Evolutionary conservation across 78 protist genomes (phyloP).

Genomic region (Tieghemostelium lacteum): DNA sequence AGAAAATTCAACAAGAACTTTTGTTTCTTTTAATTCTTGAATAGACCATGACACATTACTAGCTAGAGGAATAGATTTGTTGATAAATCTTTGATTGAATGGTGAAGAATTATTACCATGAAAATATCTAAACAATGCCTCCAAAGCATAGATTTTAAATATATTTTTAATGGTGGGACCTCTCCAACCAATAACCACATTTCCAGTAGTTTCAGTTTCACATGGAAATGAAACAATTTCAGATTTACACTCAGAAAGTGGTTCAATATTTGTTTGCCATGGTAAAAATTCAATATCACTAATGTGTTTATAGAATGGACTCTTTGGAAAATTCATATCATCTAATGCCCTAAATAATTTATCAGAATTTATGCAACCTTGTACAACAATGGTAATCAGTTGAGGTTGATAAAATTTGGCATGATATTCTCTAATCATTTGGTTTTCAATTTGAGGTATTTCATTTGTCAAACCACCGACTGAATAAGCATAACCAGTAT

Average conservation of each 20-base stretch:
- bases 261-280: slow-evolving; percentile 30
- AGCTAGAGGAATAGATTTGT: slow-evolving; percentile 18
- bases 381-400: slow-evolving; percentile 38
- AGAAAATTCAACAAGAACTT: slow-evolving; percentile 43
- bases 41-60: slow-evolving; percentile 2
- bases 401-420: slow-evolving; percentile 68
- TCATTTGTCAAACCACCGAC: slow-evolving; percentile 64
- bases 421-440: slow-evolving; percentile 59
- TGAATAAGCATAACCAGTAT: slow-evolving; percentile 10
- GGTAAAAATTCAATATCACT: neutral
- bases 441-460: slow-evolving; percentile 27
- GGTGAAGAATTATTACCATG: slow-evolving; percentile 49
- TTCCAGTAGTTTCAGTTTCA: slow-evolving; percentile 30
- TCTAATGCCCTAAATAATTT: slow-evolving; percentile 29
- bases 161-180: slow-evolving; percentile 40
- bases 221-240: slow-evolving; percentile 13
- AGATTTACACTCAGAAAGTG: slow-evolving; percentile 1
- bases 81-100: slow-evolving; percentile 34
- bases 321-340: neutral
- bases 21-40: slow-evolving; percentile 67
- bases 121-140: slow-evolving; percentile 31
- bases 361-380: slow-evolving; percentile 48
- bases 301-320: slow-evolving; percentile 25
- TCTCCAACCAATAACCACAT: slow-evolving; percentile 67
- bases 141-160: slow-evolving; percentile 16